A percentile compares a stretch with the other conserved stretches of the same genome.
phyloP scores from a whole-genome alignment of 768 basidiomycete species.

The Hortiboletus flavorubellus region DNA sequence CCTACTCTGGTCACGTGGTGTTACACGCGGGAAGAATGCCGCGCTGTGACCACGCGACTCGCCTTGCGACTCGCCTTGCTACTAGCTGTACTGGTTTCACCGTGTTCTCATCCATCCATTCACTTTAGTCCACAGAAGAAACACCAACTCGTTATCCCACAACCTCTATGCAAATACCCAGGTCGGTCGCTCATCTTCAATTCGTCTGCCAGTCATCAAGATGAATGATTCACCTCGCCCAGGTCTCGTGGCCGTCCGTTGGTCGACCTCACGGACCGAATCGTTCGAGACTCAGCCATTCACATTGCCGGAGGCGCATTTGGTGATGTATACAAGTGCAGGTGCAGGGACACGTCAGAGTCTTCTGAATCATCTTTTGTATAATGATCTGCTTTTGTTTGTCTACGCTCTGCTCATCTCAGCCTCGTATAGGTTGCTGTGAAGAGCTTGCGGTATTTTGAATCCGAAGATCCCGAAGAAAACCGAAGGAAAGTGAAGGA shows the following conservation, averaged over 20 bases:
- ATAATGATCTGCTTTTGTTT: no score
- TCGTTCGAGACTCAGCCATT: background rate
- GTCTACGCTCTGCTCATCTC: background rate
- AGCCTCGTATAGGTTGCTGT: background rate
- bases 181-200: no score
- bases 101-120: no score
- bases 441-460: background rate
- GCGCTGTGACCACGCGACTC: no score
- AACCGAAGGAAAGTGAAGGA: background rate
- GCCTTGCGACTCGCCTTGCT: no score
- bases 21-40: no score
- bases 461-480: background rate
- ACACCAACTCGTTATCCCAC: no score
- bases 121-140: no score
- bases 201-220: no score
- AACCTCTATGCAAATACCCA: no score
- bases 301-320: background rate
- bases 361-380: background rate
- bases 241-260: background rate
- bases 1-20: constrained; percentile 19
- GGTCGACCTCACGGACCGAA: constrained; percentile 2
- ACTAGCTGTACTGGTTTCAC: no score
- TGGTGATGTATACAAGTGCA: constrained; percentile 6
- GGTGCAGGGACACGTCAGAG: background rate
- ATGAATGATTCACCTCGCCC: background rate